These are phyloP conservation scores for Blastomyces emzantsi DNA, from an alignment of 2,329 filamentous ascomycete species.

Conservation along the genomic window DNA sequence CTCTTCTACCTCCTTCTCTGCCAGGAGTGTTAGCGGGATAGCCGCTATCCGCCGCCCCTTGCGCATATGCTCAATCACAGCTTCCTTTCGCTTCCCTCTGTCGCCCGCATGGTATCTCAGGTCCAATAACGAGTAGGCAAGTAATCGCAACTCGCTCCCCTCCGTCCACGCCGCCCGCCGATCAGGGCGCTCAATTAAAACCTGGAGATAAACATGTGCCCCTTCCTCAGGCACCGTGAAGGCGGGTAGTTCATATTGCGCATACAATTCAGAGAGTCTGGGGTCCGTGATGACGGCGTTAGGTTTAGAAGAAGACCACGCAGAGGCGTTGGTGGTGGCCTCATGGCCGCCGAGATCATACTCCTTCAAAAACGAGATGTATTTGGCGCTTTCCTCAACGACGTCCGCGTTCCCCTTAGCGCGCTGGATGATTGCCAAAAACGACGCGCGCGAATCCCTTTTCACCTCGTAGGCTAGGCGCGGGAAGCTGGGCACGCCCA, in stretches of 20 bases:
- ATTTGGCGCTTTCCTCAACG: conserved; percentile 18
- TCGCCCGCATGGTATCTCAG: conserved; percentile 20
- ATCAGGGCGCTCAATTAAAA: conserved; percentile 50
- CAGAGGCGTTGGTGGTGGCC: conserved; percentile 7
- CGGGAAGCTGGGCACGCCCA: conserved; percentile 29
- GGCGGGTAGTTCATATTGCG: conserved; percentile 32
- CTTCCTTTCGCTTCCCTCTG: conserved; percentile 15
- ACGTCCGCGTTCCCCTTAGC: conserved; percentile 20
- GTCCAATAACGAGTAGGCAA: conserved; percentile 49
- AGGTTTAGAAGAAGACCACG: background rate
- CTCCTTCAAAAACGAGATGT: conserved; percentile 29
- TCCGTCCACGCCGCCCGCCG: conserved; percentile 51
- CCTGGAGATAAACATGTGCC: conserved; percentile 53
- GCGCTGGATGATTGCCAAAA: conserved; percentile 27
- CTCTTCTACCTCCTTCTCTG: conserved; percentile 16
- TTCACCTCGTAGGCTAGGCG: conserved; percentile 36
- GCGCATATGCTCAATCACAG: conserved; percentile 30
- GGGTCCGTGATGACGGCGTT: conserved; percentile 33
- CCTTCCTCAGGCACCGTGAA: conserved; percentile 17
- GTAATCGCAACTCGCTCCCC: conserved; percentile 41
- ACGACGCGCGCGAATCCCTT: conserved; percentile 22
- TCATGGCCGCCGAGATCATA: conserved; percentile 19
- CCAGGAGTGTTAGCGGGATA: conserved; percentile 22
- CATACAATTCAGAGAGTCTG: conserved; percentile 43
- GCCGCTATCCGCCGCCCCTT: conserved; percentile 29